Percentiles rank a stretch among this genome's conserved stretches.
Conservation (phyloP, 768 basidiomycete species). For the Boletus reticuloceps region DNA sequence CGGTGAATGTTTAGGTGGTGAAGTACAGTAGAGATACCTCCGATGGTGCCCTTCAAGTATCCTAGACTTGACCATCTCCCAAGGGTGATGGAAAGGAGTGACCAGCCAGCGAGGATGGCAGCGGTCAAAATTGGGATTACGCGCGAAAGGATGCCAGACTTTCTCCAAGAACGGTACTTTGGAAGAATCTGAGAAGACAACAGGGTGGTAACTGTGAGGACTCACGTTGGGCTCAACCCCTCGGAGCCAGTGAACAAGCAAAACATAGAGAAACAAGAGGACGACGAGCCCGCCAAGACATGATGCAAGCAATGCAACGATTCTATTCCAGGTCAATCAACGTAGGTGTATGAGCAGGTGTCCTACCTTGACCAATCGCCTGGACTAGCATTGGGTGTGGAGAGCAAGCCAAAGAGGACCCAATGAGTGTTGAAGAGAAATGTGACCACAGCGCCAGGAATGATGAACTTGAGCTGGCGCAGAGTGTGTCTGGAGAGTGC, state of each 20-base stretch:
- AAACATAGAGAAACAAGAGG: constrained; percentile 67
- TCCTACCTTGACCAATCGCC: constrained; percentile 53
- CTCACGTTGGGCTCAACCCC: constrained; percentile 70
- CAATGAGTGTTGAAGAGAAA: constrained; percentile 58
- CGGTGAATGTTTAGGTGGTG: not conserved
- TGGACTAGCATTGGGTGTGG: constrained; percentile 28
- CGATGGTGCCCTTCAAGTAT: constrained; percentile 59
- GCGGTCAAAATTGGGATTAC: constrained; percentile 70
- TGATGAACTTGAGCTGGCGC: constrained; percentile 70
- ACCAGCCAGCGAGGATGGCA: constrained; percentile 70
- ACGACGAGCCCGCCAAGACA: constrained; percentile 60
- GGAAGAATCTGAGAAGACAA: not conserved
- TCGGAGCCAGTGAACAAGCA: constrained; percentile 63
- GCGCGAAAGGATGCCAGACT: constrained; percentile 64
- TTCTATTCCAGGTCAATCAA: constrained; percentile 36
- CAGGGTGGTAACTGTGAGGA: constrained; percentile 8
- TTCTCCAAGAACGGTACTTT: constrained; percentile 73
- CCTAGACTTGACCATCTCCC: constrained; percentile 69
- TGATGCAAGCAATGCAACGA: constrained; percentile 51
- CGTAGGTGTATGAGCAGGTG: not conserved
- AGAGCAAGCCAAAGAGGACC: constrained; percentile 44
- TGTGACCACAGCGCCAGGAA: constrained; percentile 66
- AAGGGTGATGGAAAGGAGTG: constrained; percentile 56
- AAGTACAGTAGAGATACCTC: constrained; percentile 39
- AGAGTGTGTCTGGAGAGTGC: constrained; percentile 49